A percentile compares a stretch with the other conserved stretches of the same genome.
phyloP scores from a whole-genome alignment of 306 rosid genomes.

The Vigna unguiculata region DNA sequence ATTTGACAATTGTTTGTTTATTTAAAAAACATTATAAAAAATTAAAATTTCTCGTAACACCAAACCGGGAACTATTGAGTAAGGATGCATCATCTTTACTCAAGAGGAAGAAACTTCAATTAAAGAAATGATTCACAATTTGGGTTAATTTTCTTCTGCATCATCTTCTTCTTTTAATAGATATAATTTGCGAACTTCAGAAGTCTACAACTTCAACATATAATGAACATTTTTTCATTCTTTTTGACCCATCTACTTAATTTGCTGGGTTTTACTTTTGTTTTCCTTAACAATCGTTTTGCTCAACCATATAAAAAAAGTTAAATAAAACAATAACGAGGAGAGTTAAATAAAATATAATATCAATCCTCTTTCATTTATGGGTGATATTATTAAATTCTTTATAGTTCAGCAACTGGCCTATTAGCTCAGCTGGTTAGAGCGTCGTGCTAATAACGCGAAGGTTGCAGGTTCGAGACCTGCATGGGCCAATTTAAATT shows the following conservation, averaged over 20 bases:
- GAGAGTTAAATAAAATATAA: too few species aligned
- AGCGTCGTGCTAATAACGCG: too few species aligned
- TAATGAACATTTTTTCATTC: background rate
- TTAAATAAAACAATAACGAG: too few species aligned
- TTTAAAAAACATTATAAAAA: background rate
- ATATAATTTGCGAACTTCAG: background rate
- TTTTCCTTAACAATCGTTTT: too few species aligned
- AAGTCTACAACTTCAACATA: background rate
- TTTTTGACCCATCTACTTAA: background rate
- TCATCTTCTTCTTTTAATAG: background rate
- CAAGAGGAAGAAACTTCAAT: background rate
- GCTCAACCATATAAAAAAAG: too few species aligned
- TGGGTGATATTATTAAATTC: too few species aligned
- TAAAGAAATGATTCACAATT: background rate
- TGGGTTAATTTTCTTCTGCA: background rate
- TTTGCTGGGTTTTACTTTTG: too few species aligned
- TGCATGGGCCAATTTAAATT: too few species aligned
- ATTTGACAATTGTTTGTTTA: background rate
- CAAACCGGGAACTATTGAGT: conserved; percentile 60
- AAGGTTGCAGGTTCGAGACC: too few species aligned
- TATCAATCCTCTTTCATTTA: too few species aligned
- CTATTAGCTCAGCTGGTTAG: too few species aligned
- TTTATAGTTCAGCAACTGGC: too few species aligned
- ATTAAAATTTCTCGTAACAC: background rate
- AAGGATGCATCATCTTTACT: conserved; percentile 34